These are phyloP conservation scores for Saksenaea vasiformis DNA, from an alignment of 371 early-diverging fungal species.

Conservation along the genomic window DNA sequence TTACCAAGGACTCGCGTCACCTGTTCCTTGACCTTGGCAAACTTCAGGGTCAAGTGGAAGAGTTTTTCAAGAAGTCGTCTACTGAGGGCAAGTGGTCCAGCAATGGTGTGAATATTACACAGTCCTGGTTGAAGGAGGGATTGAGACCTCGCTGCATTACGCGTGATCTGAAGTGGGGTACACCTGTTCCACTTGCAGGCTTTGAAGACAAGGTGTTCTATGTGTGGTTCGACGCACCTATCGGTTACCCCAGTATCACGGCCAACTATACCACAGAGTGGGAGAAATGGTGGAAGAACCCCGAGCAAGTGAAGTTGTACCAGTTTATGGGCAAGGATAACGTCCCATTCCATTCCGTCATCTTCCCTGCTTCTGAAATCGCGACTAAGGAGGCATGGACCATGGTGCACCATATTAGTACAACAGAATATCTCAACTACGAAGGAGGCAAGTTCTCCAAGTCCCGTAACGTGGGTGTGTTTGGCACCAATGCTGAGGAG, in stretches of 20 bases:
- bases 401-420: slow-evolving; percentile 89
- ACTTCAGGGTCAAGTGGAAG: slow-evolving; percentile 76
- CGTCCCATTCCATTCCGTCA: slow-evolving; percentile 99
- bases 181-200: slow-evolving; percentile 92
- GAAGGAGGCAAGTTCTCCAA: slow-evolving; percentile 99
- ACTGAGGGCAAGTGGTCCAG: slow-evolving; percentile 84
- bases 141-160: slow-evolving; percentile 98
- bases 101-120: slow-evolving; percentile 93
- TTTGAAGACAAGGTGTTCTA: slow-evolving; percentile 98
- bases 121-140: slow-evolving; percentile 97
- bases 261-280: slow-evolving; percentile 93
- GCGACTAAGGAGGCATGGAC: slow-evolving; percentile 94
- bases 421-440: slow-evolving; percentile 99
- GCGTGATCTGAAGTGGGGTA: slow-evolving; percentile 99
- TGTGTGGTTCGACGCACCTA: slow-evolving; percentile 99
- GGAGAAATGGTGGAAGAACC: slow-evolving; percentile 99
- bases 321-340: slow-evolving; percentile 99
- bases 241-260: slow-evolving; percentile 98
- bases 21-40: slow-evolving; percentile 90
- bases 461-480: slow-evolving; percentile 97
- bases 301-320: slow-evolving; percentile 91
- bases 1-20: slow-evolving; percentile 89
- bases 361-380: slow-evolving; percentile 95
- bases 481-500: slow-evolving; percentile 96
- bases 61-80: slow-evolving; percentile 72